These are phyloP conservation scores for Phytophthora kernoviae DNA, from an alignment of 352 stramenopile species.

Conservation along the genomic window DNA sequence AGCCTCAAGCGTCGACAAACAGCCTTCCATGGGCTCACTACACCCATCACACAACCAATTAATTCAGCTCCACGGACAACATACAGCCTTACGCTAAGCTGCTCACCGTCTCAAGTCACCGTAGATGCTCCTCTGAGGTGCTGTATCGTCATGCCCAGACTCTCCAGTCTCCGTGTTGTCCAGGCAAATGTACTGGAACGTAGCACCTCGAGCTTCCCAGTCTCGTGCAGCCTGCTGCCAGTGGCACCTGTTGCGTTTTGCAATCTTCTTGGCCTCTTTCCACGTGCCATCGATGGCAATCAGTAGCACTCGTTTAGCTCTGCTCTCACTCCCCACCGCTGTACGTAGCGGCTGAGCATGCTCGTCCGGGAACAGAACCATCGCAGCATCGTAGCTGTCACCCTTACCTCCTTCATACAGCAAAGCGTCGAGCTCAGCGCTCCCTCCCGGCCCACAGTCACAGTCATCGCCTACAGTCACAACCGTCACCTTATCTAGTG, in stretches of 20 bases:
- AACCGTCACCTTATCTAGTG: constrained; percentile 42
- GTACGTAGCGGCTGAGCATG: constrained; percentile 32
- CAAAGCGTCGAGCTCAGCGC: constrained; percentile 35
- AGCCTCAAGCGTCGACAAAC: constrained; percentile 76
- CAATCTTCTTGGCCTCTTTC: constrained; percentile 83
- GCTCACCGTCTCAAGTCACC: constrained; percentile 54
- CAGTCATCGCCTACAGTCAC: constrained; percentile 41
- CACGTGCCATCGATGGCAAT: constrained; percentile 81
- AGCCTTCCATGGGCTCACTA: constrained; percentile 78
- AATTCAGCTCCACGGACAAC: not conserved
- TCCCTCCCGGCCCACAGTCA: constrained; percentile 24
- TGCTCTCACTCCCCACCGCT: not conserved
- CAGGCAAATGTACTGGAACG: constrained; percentile 60
- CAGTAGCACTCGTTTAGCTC: constrained; percentile 39
- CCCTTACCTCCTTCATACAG: constrained; percentile 29
- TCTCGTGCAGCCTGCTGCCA: constrained; percentile 39
- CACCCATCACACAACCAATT: constrained; percentile 5
- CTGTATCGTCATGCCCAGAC: not conserved
- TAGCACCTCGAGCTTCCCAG: constrained; percentile 24
- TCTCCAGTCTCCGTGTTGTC: constrained; percentile 7
- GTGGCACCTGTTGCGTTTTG: constrained; percentile 47
- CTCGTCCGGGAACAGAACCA: constrained; percentile 55
- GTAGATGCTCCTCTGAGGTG: constrained; percentile 55
- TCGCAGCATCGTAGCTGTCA: constrained; percentile 23
- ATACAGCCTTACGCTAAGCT: not conserved